These are phyloP conservation scores for Tephrocybe sp. DNA, from an alignment of 768 basidiomycete species.

Conservation along the genomic window DNA sequence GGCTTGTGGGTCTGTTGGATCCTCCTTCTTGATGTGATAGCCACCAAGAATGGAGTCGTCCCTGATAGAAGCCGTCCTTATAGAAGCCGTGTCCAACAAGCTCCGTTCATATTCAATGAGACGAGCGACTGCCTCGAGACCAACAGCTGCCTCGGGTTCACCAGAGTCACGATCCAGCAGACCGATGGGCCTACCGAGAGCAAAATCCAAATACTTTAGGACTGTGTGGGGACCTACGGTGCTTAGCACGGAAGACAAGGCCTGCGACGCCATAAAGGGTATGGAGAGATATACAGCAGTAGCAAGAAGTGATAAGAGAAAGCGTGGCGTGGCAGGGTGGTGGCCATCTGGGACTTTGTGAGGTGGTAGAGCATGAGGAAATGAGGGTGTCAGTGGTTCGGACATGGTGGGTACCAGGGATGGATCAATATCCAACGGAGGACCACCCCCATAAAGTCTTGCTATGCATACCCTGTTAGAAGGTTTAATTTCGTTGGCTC, in stretches of 20 bases:
- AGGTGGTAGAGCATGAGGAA: conserved; percentile 34
- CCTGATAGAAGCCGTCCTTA: not conserved
- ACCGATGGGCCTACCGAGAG: conserved; percentile 69
- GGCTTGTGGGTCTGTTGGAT: not conserved
- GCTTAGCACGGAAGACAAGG: conserved; percentile 66
- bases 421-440: conserved; percentile 66
- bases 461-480: conserved; percentile 74
- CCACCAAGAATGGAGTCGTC: not conserved
- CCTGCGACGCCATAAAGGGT: conserved; percentile 71
- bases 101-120: conserved; percentile 37
- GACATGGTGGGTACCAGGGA: conserved; percentile 62
- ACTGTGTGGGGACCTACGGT: conserved; percentile 82
- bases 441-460: conserved; percentile 85
- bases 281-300: conserved; percentile 87
- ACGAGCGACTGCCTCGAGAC: conserved; percentile 67
- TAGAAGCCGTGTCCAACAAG: conserved; percentile 6
- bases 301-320: conserved; percentile 85
- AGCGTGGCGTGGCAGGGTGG: conserved; percentile 77
- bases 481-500: conserved; percentile 7
- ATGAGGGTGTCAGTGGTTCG: conserved; percentile 74
- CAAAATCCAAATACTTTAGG: conserved; percentile 76
- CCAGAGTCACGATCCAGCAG: conserved; percentile 26
- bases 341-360: conserved; percentile 45
- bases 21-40: not conserved
- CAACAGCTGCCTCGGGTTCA: conserved; percentile 64